These are phyloP conservation scores for Trichosporon asahii DNA, from an alignment of 1,284 basidiomycete genomes.

Conservation along the genomic window DNA sequence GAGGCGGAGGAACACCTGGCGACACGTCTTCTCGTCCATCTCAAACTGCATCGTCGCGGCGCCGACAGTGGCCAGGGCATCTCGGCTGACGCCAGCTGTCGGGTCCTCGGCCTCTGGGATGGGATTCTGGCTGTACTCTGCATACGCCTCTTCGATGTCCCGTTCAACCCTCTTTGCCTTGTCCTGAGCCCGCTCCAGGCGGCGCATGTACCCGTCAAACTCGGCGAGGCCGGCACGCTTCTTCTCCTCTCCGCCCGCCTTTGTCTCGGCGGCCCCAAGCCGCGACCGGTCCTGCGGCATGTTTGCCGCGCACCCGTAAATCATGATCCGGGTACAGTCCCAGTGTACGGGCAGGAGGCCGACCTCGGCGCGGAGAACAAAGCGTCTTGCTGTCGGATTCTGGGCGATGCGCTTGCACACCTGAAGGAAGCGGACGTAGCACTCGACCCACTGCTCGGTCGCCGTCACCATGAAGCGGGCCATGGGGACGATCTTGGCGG, in stretches of 20 bases:
- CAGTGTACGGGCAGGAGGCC: not conserved
- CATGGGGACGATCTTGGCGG: not conserved
- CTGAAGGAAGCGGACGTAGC: not conserved
- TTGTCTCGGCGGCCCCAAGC: not conserved
- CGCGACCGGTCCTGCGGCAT: not conserved
- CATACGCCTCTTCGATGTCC: not conserved
- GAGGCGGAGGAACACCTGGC: not conserved
- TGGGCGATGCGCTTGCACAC: not conserved
- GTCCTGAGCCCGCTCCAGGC: not conserved
- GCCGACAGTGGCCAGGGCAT: not conserved
- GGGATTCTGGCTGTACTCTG: not conserved
- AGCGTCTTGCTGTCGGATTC: not conserved
- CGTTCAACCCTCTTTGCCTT: not conserved
- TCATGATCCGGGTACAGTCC: not conserved
- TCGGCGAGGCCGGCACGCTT: not conserved
- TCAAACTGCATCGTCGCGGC: not conserved
- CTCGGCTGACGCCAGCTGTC: no score
- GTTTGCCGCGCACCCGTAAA: not conserved
- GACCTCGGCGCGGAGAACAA: not conserved
- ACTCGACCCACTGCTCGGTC: not conserved
- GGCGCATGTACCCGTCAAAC: not conserved
- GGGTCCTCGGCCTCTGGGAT: not conserved
- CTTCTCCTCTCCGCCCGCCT: not conserved
- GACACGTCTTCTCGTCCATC: not conserved
- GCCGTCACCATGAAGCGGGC: slow-evolving; percentile 6